These are phyloP conservation scores for Fragilariopsis cylindrus DNA, from an alignment of 108 stramenopile species.

Conservation along the genomic window DNA sequence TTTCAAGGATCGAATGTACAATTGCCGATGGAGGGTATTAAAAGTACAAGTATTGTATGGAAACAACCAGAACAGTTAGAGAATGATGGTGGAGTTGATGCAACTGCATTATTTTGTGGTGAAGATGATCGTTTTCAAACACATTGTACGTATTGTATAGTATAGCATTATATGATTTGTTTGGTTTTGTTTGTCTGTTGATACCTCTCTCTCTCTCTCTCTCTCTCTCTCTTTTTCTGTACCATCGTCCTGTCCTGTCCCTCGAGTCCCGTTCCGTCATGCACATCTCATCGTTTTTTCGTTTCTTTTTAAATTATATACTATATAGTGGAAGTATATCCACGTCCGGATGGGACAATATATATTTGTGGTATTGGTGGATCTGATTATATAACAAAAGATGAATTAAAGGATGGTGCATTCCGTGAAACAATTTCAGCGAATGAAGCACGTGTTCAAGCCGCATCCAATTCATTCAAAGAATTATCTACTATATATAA, in stretches of 20 bases:
- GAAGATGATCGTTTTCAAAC: conserved; percentile 88
- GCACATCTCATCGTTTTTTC: neutral
- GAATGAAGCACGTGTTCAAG: conserved; percentile 78
- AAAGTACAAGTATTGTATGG: conserved; percentile 85
- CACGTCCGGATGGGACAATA: conserved; percentile 80
- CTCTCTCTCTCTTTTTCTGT: neutral
- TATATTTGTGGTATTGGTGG: conserved; percentile 98
- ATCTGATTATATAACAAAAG: conserved; percentile 87
- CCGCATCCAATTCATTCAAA: conserved; percentile 68
- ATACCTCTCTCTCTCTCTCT: neutral
- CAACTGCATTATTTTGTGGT: conserved; percentile 95
- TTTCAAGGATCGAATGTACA: conserved; percentile 60
- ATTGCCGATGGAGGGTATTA: conserved; percentile 88
- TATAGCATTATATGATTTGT: neutral
- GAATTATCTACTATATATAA: conserved; percentile 70
- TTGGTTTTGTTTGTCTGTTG: neutral
- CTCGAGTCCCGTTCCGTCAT: neutral
- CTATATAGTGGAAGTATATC: conserved; percentile 77
- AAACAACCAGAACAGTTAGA: conserved; percentile 40
- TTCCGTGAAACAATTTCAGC: conserved; percentile 70
- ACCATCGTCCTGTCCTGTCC: neutral
- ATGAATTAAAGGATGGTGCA: conserved; percentile 80
- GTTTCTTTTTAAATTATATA: neutral
- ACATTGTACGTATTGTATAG: conserved; percentile 59
- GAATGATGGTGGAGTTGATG: conserved; percentile 66